These are phyloP conservation scores for Aureobasidium melanogenum DNA, from an alignment of 2,329 filamentous ascomycete species.

Conservation along the genomic window DNA sequence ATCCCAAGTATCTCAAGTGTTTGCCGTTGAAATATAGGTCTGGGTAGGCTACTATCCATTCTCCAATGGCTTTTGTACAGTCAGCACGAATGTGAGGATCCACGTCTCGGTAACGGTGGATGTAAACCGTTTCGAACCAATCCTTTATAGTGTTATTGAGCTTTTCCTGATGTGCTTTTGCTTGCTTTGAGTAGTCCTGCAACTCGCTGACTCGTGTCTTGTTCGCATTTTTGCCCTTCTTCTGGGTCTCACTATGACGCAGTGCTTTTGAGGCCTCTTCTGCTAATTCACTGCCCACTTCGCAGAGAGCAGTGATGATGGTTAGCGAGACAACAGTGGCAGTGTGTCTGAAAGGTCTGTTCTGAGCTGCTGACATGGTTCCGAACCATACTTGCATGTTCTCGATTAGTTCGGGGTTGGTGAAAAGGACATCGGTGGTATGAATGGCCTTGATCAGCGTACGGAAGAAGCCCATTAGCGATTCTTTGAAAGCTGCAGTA, in stretches of 20 bases:
- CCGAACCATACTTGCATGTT: constrained; percentile 85
- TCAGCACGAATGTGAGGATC: constrained; percentile 83
- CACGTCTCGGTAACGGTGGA: constrained; percentile 90
- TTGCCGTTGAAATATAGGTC: constrained; percentile 83
- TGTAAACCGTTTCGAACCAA: constrained; percentile 85
- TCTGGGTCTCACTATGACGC: constrained; percentile 70
- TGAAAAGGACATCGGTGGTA: constrained; percentile 73
- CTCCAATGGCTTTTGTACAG: constrained; percentile 75
- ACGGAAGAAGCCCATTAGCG: constrained; percentile 70
- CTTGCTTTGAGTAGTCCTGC: constrained; percentile 61
- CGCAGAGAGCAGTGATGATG: constrained; percentile 69
- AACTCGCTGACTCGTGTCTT: constrained; percentile 68
- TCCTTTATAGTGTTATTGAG: constrained; percentile 69
- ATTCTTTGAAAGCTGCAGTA: constrained; percentile 66
- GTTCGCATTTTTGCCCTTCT: constrained; percentile 64
- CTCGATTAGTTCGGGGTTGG: constrained; percentile 67
- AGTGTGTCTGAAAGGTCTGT: constrained; percentile 88
- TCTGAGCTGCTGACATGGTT: constrained; percentile 78
- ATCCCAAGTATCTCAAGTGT: constrained; percentile 88
- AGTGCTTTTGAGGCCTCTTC: constrained; percentile 65
- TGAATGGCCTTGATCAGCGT: constrained; percentile 70
- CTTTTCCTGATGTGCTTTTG: constrained; percentile 58
- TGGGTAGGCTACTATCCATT: constrained; percentile 79
- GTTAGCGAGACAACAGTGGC: constrained; percentile 76
- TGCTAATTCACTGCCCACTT: constrained; percentile 61